Evolutionary conservation across 371 early-diverging fungal genomes (phyloP).

Genomic region (Mucor lusitanicus): DNA sequence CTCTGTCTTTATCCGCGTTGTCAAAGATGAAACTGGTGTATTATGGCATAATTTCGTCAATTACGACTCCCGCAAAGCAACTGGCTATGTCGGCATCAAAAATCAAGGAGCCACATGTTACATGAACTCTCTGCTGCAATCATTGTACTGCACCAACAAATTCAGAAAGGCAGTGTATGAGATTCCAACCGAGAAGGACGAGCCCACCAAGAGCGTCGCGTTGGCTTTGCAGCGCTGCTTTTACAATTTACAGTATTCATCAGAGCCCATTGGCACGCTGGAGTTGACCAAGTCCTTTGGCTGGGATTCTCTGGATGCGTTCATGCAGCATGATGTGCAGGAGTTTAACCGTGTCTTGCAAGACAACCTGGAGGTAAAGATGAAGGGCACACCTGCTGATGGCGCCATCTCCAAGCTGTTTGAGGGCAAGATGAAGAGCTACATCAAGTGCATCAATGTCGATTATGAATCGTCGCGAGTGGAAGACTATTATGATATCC

Average conservation of each 20-base stretch:
- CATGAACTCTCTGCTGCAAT: conserved; percentile 98
- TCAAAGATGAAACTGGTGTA: conserved; percentile 90
- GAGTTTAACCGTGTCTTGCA: conserved; percentile 96
- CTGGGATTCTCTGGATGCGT: conserved; percentile 93
- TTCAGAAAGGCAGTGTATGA: conserved; percentile 90
- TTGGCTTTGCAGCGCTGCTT: conserved; percentile 96
- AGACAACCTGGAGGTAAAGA: conserved; percentile 92
- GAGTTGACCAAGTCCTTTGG: conserved; percentile 97
- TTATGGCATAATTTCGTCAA: conserved; percentile 92
- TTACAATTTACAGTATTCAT: conserved; percentile 81
- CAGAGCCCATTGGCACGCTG: conserved; percentile 63
- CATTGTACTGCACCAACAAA: conserved; percentile 92
- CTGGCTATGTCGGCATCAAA: conserved; percentile 93
- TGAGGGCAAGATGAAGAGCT: conserved; percentile 94
- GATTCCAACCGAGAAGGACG: conserved; percentile 89
- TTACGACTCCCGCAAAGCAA: conserved; percentile 86
- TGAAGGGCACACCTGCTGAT: conserved; percentile 85
- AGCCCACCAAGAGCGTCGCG: conserved; percentile 81
- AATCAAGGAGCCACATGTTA: conserved; percentile 99
- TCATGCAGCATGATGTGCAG: conserved; percentile 97
- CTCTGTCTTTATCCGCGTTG: conserved; percentile 76
- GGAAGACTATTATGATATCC: conserved; percentile 79
- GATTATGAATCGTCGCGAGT: conserved; percentile 89
- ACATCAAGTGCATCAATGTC: conserved; percentile 91
- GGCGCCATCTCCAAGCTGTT: conserved; percentile 92